Conservation (phyloP, 305 asterid genomes). For the Solanum hybrid region DNA sequence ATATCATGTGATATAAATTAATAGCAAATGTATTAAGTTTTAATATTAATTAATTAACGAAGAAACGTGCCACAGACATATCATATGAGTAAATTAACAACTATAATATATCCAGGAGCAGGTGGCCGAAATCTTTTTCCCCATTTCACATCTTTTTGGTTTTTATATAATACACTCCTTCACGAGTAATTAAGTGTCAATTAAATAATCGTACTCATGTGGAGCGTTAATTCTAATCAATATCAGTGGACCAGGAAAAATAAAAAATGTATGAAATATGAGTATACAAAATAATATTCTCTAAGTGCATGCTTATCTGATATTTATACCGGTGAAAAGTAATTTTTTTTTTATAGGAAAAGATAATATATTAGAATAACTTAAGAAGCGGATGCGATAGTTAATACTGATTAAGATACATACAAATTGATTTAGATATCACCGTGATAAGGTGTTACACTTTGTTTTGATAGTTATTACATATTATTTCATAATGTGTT, state of each 20-base stretch:
- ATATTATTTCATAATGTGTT: no score
- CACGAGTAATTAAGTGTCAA: not conserved
- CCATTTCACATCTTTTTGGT: not conserved
- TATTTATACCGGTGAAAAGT: not conserved
- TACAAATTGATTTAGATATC: no score
- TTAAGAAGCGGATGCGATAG: no score
- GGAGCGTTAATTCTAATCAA: not conserved
- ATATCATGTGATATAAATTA: not conserved
- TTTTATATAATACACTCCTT: not conserved
- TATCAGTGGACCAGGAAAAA: not conserved
- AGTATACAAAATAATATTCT: not conserved
- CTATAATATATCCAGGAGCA: not conserved
- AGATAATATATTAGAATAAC: no score
- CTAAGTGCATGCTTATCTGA: not conserved
- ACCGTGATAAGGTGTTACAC: not conserved
- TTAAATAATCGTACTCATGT: not conserved
- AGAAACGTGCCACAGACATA: not conserved
- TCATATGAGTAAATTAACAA: not conserved
- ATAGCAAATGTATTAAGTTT: not conserved
- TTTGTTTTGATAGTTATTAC: no score
- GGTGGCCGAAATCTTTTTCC: not conserved
- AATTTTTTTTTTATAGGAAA: no score
- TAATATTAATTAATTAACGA: not conserved
- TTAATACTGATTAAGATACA: not conserved
- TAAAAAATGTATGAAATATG: not conserved